These are phyloP conservation scores for Xylaria acuta DNA, from an alignment of 495 filamentous ascomycete genomes.

Conservation along the genomic window DNA sequence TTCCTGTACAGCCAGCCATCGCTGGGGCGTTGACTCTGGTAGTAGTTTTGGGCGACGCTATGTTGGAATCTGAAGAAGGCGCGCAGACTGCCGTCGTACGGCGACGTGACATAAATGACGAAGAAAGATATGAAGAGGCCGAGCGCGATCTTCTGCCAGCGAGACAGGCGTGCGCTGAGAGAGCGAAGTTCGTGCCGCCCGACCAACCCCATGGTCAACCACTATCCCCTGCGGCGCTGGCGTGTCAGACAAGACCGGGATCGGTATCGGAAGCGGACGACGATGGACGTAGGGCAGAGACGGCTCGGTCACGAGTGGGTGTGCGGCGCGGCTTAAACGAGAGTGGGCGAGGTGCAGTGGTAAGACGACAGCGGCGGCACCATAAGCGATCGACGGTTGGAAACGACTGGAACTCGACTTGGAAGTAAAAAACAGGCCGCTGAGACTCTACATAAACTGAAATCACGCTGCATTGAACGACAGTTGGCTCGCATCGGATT, in stretches of 20 bases:
- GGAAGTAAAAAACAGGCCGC: slow-evolving; percentile 15
- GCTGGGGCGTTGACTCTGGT: slow-evolving; percentile 39
- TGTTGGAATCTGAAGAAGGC: slow-evolving; percentile 42
- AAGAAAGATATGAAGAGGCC: slow-evolving; percentile 33
- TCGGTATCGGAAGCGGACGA: background rate
- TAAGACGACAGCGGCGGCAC: background rate
- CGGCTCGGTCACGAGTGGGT: background rate
- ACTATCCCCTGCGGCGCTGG: background rate
- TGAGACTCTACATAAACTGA: background rate
- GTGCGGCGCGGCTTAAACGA: slow-evolving; percentile 14
- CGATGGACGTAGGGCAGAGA: background rate
- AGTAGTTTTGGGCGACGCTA: slow-evolving; percentile 35
- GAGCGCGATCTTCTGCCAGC: slow-evolving; percentile 37
- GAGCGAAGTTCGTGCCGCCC: slow-evolving; percentile 38
- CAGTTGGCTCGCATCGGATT: slow-evolving; percentile 10
- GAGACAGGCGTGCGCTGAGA: slow-evolving; percentile 35
- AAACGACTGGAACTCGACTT: slow-evolving; percentile 3
- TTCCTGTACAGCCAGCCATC: slow-evolving; percentile 38
- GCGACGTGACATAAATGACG: slow-evolving; percentile 34
- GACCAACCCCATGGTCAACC: slow-evolving; percentile 36
- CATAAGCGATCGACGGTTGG: slow-evolving; percentile 6
- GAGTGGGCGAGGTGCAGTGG: background rate
- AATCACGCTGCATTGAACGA: slow-evolving; percentile 18
- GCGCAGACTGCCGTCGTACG: slow-evolving; percentile 34
- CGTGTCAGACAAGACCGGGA: background rate